Percentiles rank a stretch among this genome's conserved stretches.
Evolutionary conservation across 1,139 yeast genomes (phyloP).

Genomic region (Yamadazyma siamensis): DNA sequence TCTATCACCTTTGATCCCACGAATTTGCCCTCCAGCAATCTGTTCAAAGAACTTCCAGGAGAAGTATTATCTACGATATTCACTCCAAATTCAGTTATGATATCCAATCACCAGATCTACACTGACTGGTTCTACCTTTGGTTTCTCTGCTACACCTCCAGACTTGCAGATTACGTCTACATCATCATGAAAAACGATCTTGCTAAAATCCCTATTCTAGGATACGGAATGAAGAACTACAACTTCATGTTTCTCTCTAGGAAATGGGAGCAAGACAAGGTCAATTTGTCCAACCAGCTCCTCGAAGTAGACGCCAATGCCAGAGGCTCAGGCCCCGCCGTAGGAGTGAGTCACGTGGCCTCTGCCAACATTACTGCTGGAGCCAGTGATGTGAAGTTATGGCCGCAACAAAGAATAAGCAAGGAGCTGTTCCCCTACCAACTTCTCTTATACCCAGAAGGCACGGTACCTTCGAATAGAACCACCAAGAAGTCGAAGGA

Average conservation of each 20-base stretch:
- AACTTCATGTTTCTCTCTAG: constrained; percentile 78
- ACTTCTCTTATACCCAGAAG: constrained; percentile 85
- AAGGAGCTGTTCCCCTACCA: constrained; percentile 44
- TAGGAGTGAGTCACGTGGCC: constrained; percentile 38
- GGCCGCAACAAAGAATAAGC: constrained; percentile 37
- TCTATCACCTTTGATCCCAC: constrained; percentile 38
- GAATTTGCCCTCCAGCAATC: constrained; percentile 17
- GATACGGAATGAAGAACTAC: constrained; percentile 82
- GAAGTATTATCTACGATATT: constrained; percentile 32
- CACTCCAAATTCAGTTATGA: constrained; percentile 54
- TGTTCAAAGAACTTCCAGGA: constrained; percentile 16
- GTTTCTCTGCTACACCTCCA: constrained; percentile 77
- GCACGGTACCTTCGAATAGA: constrained; percentile 75
- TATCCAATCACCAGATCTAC: constrained; percentile 89
- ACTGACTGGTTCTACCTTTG: constrained; percentile 93
- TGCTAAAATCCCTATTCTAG: constrained; percentile 69
- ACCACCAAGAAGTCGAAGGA: constrained; percentile 57
- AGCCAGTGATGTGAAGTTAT: constrained; percentile 19
- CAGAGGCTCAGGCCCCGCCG: constrained; percentile 49
- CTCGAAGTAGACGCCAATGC: constrained; percentile 53
- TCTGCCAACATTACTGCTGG: constrained; percentile 18
- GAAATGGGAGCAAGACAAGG: constrained; percentile 78
- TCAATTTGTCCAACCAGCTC: constrained; percentile 54
- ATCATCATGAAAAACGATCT: constrained; percentile 73
- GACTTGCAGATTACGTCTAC: constrained; percentile 62